phyloP scores from a whole-genome alignment of 192 early-diverging fungal species.

The Spizellomyces punctatus region DNA sequence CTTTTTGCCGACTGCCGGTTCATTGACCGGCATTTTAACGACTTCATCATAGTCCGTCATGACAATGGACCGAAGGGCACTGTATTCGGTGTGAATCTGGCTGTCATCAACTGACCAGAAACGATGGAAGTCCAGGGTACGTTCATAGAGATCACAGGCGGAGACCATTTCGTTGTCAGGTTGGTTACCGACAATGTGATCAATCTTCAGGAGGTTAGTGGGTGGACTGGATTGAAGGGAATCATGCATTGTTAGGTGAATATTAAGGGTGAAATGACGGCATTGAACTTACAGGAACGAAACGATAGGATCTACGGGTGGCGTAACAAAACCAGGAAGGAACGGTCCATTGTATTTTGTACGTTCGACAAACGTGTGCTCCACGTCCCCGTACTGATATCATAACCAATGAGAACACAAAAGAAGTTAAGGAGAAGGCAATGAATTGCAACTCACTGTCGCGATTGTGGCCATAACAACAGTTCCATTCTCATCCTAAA shows the following conservation, averaged over 20 bases:
- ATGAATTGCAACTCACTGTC: constrained; percentile 45
- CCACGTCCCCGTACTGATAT: constrained; percentile 88
- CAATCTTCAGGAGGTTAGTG: constrained; percentile 75
- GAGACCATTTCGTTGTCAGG: constrained; percentile 87
- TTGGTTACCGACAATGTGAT: constrained; percentile 96
- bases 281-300: constrained; percentile 30
- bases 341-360: constrained; percentile 81
- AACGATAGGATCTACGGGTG: constrained; percentile 40
- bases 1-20: constrained; percentile 90
- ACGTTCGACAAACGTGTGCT: constrained; percentile 93
- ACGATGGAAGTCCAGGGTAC: constrained; percentile 91
- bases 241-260: constrained; percentile 23
- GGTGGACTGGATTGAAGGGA: constrained; percentile 46
- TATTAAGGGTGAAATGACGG: constrained; percentile 6
- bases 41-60: constrained; percentile 90
- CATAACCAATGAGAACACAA: neutral
- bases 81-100: constrained; percentile 94
- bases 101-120: constrained; percentile 99
- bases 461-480: constrained; percentile 92
- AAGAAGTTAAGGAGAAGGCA: neutral
- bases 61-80: constrained; percentile 90
- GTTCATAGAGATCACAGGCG: constrained; percentile 87
- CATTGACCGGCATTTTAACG: constrained; percentile 98
- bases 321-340: constrained; percentile 73
- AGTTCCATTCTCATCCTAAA: constrained; percentile 76